Base-by-base conservation (phyloP, 371 early-diverging fungal genomes). In the Mucor lusitanicus region DNA sequence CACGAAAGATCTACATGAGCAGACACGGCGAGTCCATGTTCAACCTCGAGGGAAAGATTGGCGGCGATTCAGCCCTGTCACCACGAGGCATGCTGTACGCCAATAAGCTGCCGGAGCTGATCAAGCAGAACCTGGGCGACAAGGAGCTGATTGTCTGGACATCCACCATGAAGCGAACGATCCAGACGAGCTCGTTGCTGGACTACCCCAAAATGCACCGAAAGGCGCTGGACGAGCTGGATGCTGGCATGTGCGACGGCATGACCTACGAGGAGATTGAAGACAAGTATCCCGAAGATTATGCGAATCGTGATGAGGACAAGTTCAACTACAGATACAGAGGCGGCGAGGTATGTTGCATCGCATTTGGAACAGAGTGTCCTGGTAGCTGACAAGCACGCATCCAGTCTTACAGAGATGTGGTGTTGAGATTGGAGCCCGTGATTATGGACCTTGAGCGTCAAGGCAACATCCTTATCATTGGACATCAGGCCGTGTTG, bases 221-320 rank as follows among this genome's bases (percentile, higher is more conserved):
- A 95, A 98, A 97, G 76, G 96, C 95, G 30, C 76, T 99, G 73
- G 99, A 99, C 80, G 99, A 99, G 78, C 79, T 99, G 40, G 94
- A 97, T 72, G 93, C 97, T 8, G 99, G 99, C 17, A 91, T 96
- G 12, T 99, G 99, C 83, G 99, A 99, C 79, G 98, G 97, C 25
- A 85, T 97, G 84, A 98, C 99, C 9, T 99, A 99, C 79, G 97
- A 97, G 71, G 97, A 98, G 70, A 97, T 99, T 68, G 97, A 90
- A 73, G 82, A 85, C 44, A 81, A 85, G 72, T 91, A 84, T 63
- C 95, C 95, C 6, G 93, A 94, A 67, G 96, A 95, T 70, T 95
- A 88, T 78, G 89, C 91, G 12, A 91, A 93, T 72, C 85, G 99
- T 27, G 98, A 97, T 71, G 88, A 91, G 44, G 97, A 99, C 83